Evolutionary conservation across 1,284 basidiomycete species (phyloP).

Genomic region (Omphalotus olearius): DNA sequence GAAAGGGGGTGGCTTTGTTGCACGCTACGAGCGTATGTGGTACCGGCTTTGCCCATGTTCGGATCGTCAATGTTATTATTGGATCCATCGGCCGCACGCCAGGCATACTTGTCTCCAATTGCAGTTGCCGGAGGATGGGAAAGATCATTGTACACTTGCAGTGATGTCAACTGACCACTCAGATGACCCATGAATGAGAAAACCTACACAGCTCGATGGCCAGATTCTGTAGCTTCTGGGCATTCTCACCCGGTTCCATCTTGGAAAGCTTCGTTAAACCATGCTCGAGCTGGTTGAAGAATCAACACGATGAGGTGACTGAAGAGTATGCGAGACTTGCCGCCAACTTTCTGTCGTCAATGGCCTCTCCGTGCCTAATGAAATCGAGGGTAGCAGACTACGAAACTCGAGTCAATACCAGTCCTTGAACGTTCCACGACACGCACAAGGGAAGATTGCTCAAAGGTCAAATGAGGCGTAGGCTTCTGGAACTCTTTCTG

Average conservation of each 20-base stretch:
- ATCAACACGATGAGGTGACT: constrained; percentile 14
- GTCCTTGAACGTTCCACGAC: neutral
- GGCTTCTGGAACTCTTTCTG: neutral
- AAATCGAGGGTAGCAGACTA: constrained; percentile 54
- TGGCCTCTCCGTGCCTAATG: constrained; percentile 48
- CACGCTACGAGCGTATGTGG: constrained; percentile 77
- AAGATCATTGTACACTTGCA: constrained; percentile 71
- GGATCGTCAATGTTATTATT: constrained; percentile 71
- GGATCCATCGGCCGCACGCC: constrained; percentile 70
- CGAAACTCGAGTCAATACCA: no score
- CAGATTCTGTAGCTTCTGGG: constrained; percentile 44
- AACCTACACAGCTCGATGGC: constrained; percentile 55
- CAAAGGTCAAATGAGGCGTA: constrained; percentile 6
- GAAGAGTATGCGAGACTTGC: constrained; percentile 21
- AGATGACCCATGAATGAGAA: neutral
- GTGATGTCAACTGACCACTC: constrained; percentile 4
- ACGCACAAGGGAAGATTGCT: constrained; percentile 8
- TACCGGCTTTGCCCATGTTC: constrained; percentile 68
- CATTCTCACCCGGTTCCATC: constrained; percentile 46
- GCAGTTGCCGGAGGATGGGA: constrained; percentile 69
- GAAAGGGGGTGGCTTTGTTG: constrained; percentile 65
- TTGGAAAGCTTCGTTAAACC: constrained; percentile 58
- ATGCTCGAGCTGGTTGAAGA: constrained; percentile 61
- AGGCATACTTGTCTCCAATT: constrained; percentile 58
- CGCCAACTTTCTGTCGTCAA: constrained; percentile 62